Base-by-base conservation (phyloP, 2,329 filamentous ascomycete genomes). In the Amauroascus niger region DNA sequence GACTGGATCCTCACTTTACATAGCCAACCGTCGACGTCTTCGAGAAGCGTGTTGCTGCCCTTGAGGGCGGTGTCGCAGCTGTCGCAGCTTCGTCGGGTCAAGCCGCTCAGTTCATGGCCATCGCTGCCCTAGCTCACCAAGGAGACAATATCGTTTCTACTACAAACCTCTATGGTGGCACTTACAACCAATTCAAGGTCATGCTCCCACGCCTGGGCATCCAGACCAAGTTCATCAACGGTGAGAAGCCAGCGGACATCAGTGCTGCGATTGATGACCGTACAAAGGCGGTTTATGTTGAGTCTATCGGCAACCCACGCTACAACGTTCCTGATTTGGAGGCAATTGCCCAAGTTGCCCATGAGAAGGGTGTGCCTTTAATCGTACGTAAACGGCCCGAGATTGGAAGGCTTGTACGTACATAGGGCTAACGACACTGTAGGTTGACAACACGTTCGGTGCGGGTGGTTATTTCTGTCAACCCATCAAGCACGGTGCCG, bases 111-210 rank as follows among this genome's bases (percentile, higher is more conserved):
- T 95, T 96, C 76, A 90, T 96, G 77, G 77, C 88, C 53, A 84
- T 96, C 64, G 78, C 82, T 22, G 83, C 89, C 6, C 82, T 97
- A n/a, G 88, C 88, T 3, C 82, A 88, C 57, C 79, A 83, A 0
- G 91, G 91, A 46, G 90, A 96, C 76, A 96, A 96, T 76, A 95
- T 96, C 62, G 80, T 96, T 49, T 85, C 88, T 11, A 95, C 91
- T 6, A 84, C 84, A 49, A 95, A 94, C 72, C 76, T 96, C 54
- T 95, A 96, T 72, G 90, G 90, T 60, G 90, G 90, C 68, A 96
- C 91, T 14, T 96, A 95, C 77, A 96, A 97, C 74, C 91, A 96
- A 75, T 82, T 96, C 74, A 96, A 96, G 74, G 89, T 96, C 44
- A 79, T 88, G 61, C 77, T 96, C 53, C 86, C 88, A 6, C 82